These are phyloP conservation scores for Aspergillus biplanus DNA, from an alignment of 495 filamentous ascomycete genomes.

Conservation along the genomic window DNA sequence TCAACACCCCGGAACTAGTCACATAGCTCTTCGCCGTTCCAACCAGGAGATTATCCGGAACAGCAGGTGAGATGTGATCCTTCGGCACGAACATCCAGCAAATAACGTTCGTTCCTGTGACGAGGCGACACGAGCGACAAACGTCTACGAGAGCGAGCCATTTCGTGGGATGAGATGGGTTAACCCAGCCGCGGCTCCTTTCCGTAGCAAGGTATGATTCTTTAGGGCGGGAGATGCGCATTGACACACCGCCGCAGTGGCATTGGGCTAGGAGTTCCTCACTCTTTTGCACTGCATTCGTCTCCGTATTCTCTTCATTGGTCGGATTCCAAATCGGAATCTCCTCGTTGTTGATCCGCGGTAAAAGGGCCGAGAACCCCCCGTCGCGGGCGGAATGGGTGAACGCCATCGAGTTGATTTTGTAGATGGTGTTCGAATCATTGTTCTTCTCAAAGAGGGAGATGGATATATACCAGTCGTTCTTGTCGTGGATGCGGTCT, in stretches of 20 bases:
- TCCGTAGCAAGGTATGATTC: conserved; percentile 33
- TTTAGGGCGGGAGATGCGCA: conserved; percentile 40
- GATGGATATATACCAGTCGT: conserved; percentile 34
- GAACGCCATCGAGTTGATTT: conserved; percentile 43
- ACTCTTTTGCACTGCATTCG: background rate
- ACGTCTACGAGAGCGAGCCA: conserved; percentile 45
- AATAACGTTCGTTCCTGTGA: conserved; percentile 47
- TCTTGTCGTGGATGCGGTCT: conserved; percentile 21
- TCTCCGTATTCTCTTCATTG: background rate
- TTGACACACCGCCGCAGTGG: conserved; percentile 54
- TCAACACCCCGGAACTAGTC: background rate
- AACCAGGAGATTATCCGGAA: conserved; percentile 33
- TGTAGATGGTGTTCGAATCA: conserved; percentile 30
- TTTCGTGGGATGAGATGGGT: conserved; percentile 44
- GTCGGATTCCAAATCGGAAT: conserved; percentile 25
- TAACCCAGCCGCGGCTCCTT: conserved; percentile 42
- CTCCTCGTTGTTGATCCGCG: conserved; percentile 29
- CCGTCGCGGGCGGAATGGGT: conserved; percentile 50
- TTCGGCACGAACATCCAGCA: conserved; percentile 48
- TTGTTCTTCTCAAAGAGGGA: conserved; percentile 33
- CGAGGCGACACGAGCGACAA: conserved; percentile 56
- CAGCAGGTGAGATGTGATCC: conserved; percentile 29
- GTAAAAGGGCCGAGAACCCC: conserved; percentile 43
- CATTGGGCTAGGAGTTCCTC: conserved; percentile 43
- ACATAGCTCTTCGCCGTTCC: conserved; percentile 51